Conservation (phyloP, 805 yeast genomes). For the Spathaspora passalidarum region DNA sequence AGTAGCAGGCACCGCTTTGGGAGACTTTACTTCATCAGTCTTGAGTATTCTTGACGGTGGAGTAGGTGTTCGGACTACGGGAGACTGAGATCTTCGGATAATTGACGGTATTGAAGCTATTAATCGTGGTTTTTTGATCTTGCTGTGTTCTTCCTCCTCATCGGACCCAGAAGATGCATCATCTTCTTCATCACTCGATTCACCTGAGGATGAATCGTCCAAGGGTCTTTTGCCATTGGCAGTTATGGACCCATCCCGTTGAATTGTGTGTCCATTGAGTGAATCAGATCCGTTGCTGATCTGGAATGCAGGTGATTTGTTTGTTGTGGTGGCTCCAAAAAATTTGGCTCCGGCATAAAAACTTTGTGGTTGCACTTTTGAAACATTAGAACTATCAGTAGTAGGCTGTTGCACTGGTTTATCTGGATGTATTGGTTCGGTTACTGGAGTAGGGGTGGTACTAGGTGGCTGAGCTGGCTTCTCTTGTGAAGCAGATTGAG, state of each 20-base stretch:
- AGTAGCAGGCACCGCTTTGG: not conserved
- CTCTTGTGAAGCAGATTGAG: too few relatives aligned
- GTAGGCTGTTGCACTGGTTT: too few relatives aligned
- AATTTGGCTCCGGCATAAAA: not conserved
- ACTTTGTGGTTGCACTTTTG: not conserved
- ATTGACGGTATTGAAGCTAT: conserved; percentile 9
- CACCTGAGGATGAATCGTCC: conserved; percentile 14
- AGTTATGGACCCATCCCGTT: not conserved
- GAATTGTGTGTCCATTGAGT: not conserved
- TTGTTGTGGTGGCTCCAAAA: not conserved
- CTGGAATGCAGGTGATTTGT: conserved; percentile 1
- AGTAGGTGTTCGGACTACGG: conserved; percentile 1
- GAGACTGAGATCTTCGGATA: conserved; percentile 3
- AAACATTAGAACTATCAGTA: too few relatives aligned
- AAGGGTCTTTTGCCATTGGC: conserved; percentile 9
- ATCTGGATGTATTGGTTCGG: too few relatives aligned
- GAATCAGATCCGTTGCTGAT: not conserved
- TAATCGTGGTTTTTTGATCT: conserved; percentile 7
- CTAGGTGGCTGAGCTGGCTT: too few relatives aligned
- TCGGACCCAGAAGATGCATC: conserved; percentile 7
- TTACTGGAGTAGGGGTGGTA: not conserved
- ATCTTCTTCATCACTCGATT: conserved; percentile 7
- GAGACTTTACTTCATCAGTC: not conserved
- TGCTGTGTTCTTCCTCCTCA: conserved; percentile 1
- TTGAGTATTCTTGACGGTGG: not conserved